Percentiles rank a stretch among this genome's conserved stretches.
phyloP scores from a whole-genome alignment of 176 grass and related monocot species.

The Carex kokanica region DNA sequence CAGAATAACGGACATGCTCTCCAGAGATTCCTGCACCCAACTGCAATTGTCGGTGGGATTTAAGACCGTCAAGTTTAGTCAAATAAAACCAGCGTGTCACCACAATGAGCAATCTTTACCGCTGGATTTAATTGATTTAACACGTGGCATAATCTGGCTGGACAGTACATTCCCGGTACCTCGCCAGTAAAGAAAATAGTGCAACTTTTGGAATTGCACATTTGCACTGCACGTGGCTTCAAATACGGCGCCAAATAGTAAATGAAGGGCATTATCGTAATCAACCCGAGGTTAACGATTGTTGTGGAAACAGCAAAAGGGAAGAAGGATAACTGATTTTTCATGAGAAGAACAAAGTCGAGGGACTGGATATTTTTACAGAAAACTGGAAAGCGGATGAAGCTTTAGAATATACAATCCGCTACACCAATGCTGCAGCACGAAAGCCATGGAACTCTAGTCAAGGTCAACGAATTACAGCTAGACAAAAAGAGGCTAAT shows the following conservation, averaged over 20 bases:
- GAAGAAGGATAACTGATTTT: not conserved
- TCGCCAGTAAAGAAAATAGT: not conserved
- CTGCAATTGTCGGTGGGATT: constrained; percentile 20
- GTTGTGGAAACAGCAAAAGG: too few species aligned
- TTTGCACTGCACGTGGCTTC: constrained; percentile 19
- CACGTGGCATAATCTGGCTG: not conserved
- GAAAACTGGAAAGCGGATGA: not conserved
- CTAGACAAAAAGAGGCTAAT: not conserved
- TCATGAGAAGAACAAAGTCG: not conserved
- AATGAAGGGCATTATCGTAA: not conserved
- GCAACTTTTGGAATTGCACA: not conserved
- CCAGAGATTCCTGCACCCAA: not conserved
- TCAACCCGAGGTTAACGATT: not conserved
- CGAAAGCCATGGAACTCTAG: not conserved
- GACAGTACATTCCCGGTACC: not conserved
- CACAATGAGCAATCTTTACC: not conserved
- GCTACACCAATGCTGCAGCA: not conserved
- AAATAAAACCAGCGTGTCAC: not conserved
- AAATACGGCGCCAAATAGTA: constrained; percentile 20
- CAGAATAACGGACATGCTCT: not conserved
- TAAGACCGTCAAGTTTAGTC: not conserved
- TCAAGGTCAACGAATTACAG: not conserved
- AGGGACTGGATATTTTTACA: not conserved
- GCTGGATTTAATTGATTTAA: not conserved
- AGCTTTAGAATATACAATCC: not conserved